Base-by-base conservation (phyloP, 2,329 filamentous ascomycete genomes). In the Fusarium sp. region DNA sequence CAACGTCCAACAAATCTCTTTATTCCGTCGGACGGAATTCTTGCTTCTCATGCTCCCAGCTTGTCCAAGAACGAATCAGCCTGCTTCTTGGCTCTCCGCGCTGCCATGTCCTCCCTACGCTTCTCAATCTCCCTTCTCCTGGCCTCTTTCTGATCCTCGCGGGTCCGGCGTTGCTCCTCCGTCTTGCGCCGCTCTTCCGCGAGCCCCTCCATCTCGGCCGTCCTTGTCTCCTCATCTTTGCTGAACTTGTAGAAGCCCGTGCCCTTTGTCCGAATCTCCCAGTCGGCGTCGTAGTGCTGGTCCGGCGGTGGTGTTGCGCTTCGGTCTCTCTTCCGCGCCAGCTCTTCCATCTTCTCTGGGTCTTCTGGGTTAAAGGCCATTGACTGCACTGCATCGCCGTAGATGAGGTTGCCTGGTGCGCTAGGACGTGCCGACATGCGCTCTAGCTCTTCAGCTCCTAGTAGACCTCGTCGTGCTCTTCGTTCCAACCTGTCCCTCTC, bases 181-280 rank as follows among this genome's bases (percentile, higher is more conserved):
- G 94, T 96, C 79, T 90, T 89, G 71, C 86, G 83, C 67, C 93
- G 87, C 81, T 94, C 91, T 76, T 87, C 86, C 72, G 90, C 88
- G 64, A 98, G 84, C 52, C 87, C 88, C 74, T 89, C 87, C 94
- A 98, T 98, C 87, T 98, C 94, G 58, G 78, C 77, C 77, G 83
- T 83, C 79, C 92, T 86, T 73, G 87, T 86, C 74, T 89, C 91
- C 79, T 93, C 91, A 81, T 97, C 93, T 74, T 89, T 89, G 67
- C 92, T 94, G 80, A 99, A 98, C 66, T 93, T 91, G 85, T 95
- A 98, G 84, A 98, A 99, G 0, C 94, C 96, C 0, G 93, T 94
- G 5, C 96, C 96, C 78, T 96, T 96, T 52, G 91, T 94, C 70
- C 96, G 88, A 58, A 98, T 91, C 87, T 99, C 96, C 70, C 88